phyloP scores from a whole-genome alignment of 176 grass and related monocot species.

The Oryza longistaminata region DNA sequence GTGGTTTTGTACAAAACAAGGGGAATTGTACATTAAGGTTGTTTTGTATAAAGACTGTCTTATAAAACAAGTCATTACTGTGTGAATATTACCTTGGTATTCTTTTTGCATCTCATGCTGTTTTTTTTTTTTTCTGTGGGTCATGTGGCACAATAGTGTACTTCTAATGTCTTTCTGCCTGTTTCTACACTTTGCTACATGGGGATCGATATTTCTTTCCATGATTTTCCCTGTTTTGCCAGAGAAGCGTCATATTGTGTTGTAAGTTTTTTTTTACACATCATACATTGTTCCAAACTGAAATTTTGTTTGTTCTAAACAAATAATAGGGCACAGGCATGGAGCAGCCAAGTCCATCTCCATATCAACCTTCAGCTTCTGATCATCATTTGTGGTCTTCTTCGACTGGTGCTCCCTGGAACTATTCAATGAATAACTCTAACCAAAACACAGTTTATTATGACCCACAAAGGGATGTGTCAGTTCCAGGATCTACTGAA shows the following conservation, averaged over 20 bases:
- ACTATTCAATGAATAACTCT: slow-evolving; percentile 45
- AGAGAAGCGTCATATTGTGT: neutral
- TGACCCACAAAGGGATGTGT: slow-evolving; percentile 65
- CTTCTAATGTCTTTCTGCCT: slow-evolving; percentile 3
- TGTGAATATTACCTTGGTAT: neutral
- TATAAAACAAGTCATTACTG: neutral
- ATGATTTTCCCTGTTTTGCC: neutral
- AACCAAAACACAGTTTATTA: slow-evolving; percentile 58
- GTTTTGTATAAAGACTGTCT: neutral
- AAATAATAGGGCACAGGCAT: slow-evolving; percentile 45
- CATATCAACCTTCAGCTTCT: slow-evolving; percentile 51
- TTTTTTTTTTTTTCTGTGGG: neutral
- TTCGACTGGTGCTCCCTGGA: slow-evolving; percentile 52
- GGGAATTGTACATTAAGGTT: neutral
- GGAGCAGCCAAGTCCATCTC: slow-evolving; percentile 47
- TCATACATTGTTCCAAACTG: slow-evolving; percentile 17
- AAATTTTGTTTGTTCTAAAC: slow-evolving; percentile 11
- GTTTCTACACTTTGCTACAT: neutral
- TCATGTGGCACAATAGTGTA: neutral
- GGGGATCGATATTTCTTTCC: neutral
- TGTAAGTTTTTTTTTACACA: slow-evolving; percentile 15
- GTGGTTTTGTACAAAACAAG: neutral
- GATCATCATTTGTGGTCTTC: slow-evolving; percentile 43
- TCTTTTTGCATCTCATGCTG: neutral
- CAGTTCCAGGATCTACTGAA: slow-evolving; percentile 63